Evolutionary conservation across 2,329 filamentous ascomycete species (phyloP).

Genomic region (Paraconiothyrium sp.): DNA sequence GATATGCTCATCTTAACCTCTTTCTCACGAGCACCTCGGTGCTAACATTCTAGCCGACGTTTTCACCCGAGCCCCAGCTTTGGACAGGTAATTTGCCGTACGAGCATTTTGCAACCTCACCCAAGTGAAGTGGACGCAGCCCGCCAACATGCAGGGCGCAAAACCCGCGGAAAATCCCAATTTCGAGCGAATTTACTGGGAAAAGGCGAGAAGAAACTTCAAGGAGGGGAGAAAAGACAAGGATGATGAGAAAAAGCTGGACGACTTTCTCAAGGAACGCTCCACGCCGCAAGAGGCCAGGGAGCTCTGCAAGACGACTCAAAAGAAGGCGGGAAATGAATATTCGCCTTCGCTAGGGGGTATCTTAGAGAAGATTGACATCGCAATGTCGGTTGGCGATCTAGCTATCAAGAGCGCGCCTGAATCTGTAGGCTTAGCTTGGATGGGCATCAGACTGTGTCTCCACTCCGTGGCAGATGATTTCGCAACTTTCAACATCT

Average conservation of each 20-base stretch:
- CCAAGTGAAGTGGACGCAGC: not conserved
- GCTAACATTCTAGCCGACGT: not conserved
- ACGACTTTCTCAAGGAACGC: not conserved
- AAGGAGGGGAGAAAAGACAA: slow-evolving; percentile 5
- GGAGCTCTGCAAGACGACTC: not conserved
- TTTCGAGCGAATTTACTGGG: slow-evolving; percentile 1
- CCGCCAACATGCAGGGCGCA: not conserved
- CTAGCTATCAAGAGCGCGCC: slow-evolving; percentile 3
- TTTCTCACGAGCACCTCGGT: not conserved
- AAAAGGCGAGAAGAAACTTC: not conserved
- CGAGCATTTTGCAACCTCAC: not conserved
- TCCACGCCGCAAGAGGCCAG: not conserved
- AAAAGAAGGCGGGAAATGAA: not conserved
- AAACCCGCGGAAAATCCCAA: not conserved
- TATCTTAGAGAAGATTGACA: slow-evolving; percentile 2
- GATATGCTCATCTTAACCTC: not conserved
- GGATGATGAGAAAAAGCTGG: slow-evolving; percentile 5
- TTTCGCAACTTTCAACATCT: slow-evolving; percentile 1
- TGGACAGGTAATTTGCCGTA: no score
- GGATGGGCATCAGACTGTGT: slow-evolving; percentile 4
- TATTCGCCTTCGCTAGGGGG: slow-evolving; percentile 1
- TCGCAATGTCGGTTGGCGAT: slow-evolving; percentile 1
- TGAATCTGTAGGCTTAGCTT: slow-evolving; percentile 1
- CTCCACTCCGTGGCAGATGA: not conserved
- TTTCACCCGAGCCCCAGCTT: not conserved